These are phyloP conservation scores for Talaromyces sp. DNA, from an alignment of 2,329 filamentous ascomycete species.

Conservation along the genomic window DNA sequence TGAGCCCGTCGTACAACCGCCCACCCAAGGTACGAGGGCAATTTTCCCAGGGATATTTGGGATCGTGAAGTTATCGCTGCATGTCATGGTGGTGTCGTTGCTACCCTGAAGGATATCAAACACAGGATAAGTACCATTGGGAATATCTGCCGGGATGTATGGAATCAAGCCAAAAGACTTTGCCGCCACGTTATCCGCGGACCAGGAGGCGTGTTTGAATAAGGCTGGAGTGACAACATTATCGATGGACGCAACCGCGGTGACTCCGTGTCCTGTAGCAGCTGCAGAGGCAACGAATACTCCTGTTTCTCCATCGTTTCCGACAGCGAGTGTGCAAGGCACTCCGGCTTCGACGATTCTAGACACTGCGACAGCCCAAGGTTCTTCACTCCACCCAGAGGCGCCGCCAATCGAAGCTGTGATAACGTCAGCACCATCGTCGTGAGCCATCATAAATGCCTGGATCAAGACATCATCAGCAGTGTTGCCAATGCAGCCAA, in stretches of 20 bases:
- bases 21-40: conserved; percentile 56
- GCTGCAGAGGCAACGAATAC: conserved; percentile 44
- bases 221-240: conserved; percentile 28
- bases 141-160: conserved; percentile 26
- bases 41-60: conserved; percentile 55
- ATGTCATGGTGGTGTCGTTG: conserved; percentile 44
- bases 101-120: conserved; percentile 39
- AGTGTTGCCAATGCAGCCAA: conserved; percentile 50
- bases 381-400: conserved; percentile 27
- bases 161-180: conserved; percentile 29
- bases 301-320: conserved; percentile 47
- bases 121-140: conserved; percentile 39
- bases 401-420: conserved; percentile 29
- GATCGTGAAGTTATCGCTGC: conserved; percentile 49
- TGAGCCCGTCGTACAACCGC: conserved; percentile 46
- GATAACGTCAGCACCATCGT: conserved; percentile 47
- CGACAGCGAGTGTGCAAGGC: conserved; percentile 26
- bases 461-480: conserved; percentile 54
- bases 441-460: conserved; percentile 56
- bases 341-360: conserved; percentile 10
- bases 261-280: conserved; percentile 38
- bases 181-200: conserved; percentile 19
- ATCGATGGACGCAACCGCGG: conserved; percentile 43
- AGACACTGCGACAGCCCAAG: conserved; percentile 10
- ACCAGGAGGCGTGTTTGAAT: conserved; percentile 19